These are phyloP conservation scores for Talaromyces sp. DNA, from an alignment of 2,329 filamentous ascomycete genomes.

Conservation along the genomic window DNA sequence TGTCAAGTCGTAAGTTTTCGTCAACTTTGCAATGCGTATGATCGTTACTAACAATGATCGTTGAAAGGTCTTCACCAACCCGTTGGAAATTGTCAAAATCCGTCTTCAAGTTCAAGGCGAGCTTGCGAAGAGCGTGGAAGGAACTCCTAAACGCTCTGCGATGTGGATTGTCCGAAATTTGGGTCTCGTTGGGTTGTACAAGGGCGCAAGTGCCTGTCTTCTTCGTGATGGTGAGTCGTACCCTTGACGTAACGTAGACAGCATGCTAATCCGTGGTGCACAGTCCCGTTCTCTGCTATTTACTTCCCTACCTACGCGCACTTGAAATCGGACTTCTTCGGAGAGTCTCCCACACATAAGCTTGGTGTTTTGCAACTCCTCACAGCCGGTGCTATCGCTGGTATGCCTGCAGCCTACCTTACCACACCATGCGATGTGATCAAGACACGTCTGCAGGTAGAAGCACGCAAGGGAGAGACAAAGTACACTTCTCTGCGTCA, in stretches of 20 bases:
- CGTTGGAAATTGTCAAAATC: slow-evolving; percentile 98
- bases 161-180: slow-evolving; percentile 98
- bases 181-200: slow-evolving; percentile 91
- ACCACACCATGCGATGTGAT: slow-evolving; percentile 98
- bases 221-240: slow-evolving; percentile 66
- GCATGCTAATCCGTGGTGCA: slow-evolving; percentile 26
- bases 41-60: neutral
- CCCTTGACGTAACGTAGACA: slow-evolving; percentile 17
- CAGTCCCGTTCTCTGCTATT: slow-evolving; percentile 92
- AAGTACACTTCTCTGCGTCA: slow-evolving; percentile 84
- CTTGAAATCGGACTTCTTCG: slow-evolving; percentile 89
- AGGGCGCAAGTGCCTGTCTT: slow-evolving; percentile 90
- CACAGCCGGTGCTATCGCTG: slow-evolving; percentile 89
- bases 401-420: slow-evolving; percentile 89
- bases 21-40: neutral
- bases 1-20: slow-evolving; percentile 83
- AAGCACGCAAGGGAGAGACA: slow-evolving; percentile 91
- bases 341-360: slow-evolving; percentile 82
- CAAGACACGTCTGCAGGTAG: slow-evolving; percentile 97
- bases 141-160: slow-evolving; percentile 81
- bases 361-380: slow-evolving; percentile 88
- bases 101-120: slow-evolving; percentile 96
- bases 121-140: slow-evolving; percentile 81
- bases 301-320: slow-evolving; percentile 98
- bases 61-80: slow-evolving; percentile 85